Evolutionary conservation across 495 filamentous ascomycete species (phyloP).

Genomic region (Aspergillus incahuasiensis): DNA sequence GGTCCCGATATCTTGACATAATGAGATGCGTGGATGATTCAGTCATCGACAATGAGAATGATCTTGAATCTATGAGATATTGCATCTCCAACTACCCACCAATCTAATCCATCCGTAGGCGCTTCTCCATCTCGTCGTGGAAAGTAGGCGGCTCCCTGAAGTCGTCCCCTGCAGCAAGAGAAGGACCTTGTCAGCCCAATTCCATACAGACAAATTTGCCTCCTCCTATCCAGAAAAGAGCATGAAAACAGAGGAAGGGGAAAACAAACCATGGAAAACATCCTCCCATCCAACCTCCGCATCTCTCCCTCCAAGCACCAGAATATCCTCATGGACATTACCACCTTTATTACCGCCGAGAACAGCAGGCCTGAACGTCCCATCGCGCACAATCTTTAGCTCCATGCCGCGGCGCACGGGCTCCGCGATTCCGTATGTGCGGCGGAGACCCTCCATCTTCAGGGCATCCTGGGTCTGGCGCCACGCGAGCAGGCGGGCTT

Average conservation of each 20-base stretch:
- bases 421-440: slow-evolving; percentile 88
- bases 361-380: slow-evolving; percentile 47
- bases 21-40: not conserved
- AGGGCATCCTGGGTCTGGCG: slow-evolving; percentile 74
- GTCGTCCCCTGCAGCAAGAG: slow-evolving; percentile 48
- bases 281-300: slow-evolving; percentile 81
- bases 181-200: not conserved
- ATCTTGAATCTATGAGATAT: slow-evolving; percentile 10
- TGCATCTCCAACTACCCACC: not conserved
- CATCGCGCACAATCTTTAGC: slow-evolving; percentile 69
- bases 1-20: not conserved
- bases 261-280: slow-evolving; percentile 59
- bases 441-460: slow-evolving; percentile 82
- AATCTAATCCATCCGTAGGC: slow-evolving; percentile 69
- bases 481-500: slow-evolving; percentile 82
- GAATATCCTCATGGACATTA: slow-evolving; percentile 71
- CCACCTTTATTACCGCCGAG: slow-evolving; percentile 38
- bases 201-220: too few relatives aligned
- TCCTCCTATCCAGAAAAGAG: too few relatives aligned
- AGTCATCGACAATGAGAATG: slow-evolving; percentile 11
- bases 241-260: slow-evolving; percentile 13
- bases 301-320: slow-evolving; percentile 66
- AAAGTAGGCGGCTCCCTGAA: slow-evolving; percentile 60
- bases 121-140: slow-evolving; percentile 91
- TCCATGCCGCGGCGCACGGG: slow-evolving; percentile 94